Conservation (phyloP, 352 stramenopile genomes). For the Plasmopara viticola region DNA sequence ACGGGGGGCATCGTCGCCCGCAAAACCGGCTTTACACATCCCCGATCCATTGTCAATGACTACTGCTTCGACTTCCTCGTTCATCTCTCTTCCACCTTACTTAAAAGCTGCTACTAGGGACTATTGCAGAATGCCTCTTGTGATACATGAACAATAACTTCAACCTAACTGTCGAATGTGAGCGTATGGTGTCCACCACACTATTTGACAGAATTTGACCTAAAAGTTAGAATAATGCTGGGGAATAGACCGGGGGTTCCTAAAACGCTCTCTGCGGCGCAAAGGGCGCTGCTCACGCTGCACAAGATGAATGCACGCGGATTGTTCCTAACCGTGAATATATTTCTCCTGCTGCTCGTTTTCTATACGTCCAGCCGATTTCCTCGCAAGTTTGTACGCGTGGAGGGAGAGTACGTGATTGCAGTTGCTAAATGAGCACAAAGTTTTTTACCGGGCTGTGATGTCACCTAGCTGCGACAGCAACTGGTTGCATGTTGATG, state of each 20-base stretch:
- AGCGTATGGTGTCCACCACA: not conserved
- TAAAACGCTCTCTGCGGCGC: conserved; percentile 29
- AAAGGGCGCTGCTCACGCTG: conserved; percentile 39
- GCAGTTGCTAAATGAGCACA: conserved; percentile 4
- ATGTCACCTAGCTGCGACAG: conserved; percentile 39
- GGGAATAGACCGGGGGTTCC: not conserved
- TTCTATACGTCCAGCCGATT: conserved; percentile 46
- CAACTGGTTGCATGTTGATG: conserved; percentile 54
- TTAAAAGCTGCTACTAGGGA: not conserved
- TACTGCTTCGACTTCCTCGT: conserved; percentile 42
- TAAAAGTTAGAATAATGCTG: not conserved
- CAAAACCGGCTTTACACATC: conserved; percentile 69
- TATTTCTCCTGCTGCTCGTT: conserved; percentile 49
- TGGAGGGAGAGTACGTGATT: conserved; percentile 56
- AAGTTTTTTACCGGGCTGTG: not conserved
- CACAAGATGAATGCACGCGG: conserved; percentile 40
- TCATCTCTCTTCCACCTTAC: not conserved
- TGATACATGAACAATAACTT: too few relatives aligned
- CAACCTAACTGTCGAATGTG: not conserved
- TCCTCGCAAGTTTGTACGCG: conserved; percentile 63
- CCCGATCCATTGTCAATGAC: conserved; percentile 48
- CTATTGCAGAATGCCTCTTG: not conserved
- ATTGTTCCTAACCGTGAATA: conserved; percentile 42
- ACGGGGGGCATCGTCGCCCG: conserved; percentile 61
- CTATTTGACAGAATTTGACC: too few relatives aligned